These are phyloP conservation scores for Pythium rhizo-oryzae DNA, from an alignment of 352 stramenopile genomes.

Conservation along the genomic window DNA sequence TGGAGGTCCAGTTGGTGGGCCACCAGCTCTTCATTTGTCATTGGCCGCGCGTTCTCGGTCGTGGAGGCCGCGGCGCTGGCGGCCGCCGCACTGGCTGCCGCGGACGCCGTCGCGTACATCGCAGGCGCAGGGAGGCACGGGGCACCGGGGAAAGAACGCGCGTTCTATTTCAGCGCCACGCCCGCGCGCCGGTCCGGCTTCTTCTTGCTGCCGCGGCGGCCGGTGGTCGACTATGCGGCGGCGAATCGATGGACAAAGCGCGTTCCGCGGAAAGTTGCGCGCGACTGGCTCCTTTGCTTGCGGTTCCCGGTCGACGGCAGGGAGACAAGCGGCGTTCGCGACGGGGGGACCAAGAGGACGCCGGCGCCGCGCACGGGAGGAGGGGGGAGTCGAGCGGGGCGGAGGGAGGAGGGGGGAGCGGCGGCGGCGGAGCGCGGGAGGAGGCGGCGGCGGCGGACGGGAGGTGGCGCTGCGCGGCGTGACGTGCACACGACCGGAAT, in stretches of 20 bases:
- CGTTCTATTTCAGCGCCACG: slow-evolving; percentile 9
- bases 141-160: not conserved
- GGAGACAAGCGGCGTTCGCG: not conserved
- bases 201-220: not conserved
- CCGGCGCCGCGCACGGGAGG: not conserved
- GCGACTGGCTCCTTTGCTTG: slow-evolving; percentile 6
- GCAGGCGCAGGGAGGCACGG: too few relatives aligned
- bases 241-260: slow-evolving; percentile 23
- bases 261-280: slow-evolving; percentile 12
- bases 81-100: slow-evolving; percentile 28
- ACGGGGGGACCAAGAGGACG: too few relatives aligned
- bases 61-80: slow-evolving; percentile 15
- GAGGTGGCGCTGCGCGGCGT: not conserved
- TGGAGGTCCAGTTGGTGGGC: slow-evolving; percentile 82
- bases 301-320: not conserved
- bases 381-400: not conserved
- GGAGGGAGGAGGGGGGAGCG: not conserved
- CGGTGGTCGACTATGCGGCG: not conserved
- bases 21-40: slow-evolving; percentile 81
- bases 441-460: not conserved
- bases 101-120: slow-evolving; percentile 31
- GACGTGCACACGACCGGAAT: slow-evolving; percentile 18
- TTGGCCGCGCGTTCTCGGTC: slow-evolving; percentile 35
- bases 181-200: slow-evolving; percentile 11
- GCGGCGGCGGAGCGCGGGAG: not conserved